These are phyloP conservation scores for Claviceps purpurea DNA, from an alignment of 2,329 filamentous ascomycete species.

Conservation along the genomic window DNA sequence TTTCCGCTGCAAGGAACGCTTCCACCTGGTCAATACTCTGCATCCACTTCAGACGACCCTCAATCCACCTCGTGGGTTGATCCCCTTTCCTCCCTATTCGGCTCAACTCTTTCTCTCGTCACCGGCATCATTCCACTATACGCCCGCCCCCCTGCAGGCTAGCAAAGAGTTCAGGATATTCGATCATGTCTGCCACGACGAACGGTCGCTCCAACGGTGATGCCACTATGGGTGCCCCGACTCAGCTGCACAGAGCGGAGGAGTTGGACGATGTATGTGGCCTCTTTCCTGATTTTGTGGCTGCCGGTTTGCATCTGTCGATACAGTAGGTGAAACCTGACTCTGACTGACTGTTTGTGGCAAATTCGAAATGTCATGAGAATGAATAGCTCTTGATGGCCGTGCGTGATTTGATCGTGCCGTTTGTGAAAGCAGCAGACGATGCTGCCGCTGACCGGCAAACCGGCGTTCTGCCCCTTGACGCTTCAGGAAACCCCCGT, in stretches of 20 bases:
- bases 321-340: too few species aligned
- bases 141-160: too few species aligned
- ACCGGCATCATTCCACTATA: too few species aligned
- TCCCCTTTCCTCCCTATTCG: too few species aligned
- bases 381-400: constrained; percentile 48
- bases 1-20: too few species aligned
- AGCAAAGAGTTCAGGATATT: too few species aligned
- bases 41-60: too few species aligned
- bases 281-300: neutral
- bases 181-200: neutral
- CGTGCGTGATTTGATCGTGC: constrained; percentile 53
- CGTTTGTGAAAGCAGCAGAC: constrained; percentile 60
- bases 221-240: constrained; percentile 11
- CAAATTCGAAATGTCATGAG: neutral
- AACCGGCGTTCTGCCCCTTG: constrained; percentile 33
- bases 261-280: constrained; percentile 19
- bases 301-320: neutral
- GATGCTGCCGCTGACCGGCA: constrained; percentile 38
- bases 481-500: constrained; percentile 24
- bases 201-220: constrained; percentile 7
- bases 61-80: too few species aligned
- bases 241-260: constrained; percentile 18
- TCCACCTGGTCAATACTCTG: too few species aligned
- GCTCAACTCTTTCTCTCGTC: too few species aligned
- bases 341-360: constrained; percentile 1